Base-by-base conservation (phyloP, 352 stramenopile genomes). In the Globisporangium alternatum region DNA sequence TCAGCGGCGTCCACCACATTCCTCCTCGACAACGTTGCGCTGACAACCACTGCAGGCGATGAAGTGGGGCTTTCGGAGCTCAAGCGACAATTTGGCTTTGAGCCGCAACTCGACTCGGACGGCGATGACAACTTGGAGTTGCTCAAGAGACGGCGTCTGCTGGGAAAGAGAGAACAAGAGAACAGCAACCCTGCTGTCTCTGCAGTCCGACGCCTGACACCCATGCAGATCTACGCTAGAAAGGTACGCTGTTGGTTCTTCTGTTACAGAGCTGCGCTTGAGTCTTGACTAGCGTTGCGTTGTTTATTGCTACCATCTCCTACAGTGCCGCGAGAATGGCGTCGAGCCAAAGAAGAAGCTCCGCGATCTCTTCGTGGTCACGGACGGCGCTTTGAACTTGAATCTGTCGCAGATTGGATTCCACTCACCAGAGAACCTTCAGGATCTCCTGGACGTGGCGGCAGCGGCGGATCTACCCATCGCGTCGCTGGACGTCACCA, bases 51-150 rank as follows among this genome's bases (percentile, higher is more conserved):
- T 17, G 51, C 66, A 49, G 53, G 28, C 6, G 39, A 77, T 19
- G 73, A 89, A 45, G 68, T 89, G 30, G 80, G 83, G 7, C 75
- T 91, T 35, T 69, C 70, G 21, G 80, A 85, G 52, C 80, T 91
- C 39, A 91, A 90, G 63, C 77, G 83, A 19, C 75, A 83, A 62
- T 88, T 79, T 64, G 83, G 83, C 5, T 90, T 85, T 63, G 67
- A 79, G 45, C 48, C 78, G 35, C 35, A 45, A 0, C 64, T 56
- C 9, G 43, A 69, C 15, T 35, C 60, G 28, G 72, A 77, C 13
- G 60, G 41, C 37, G 49, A 77, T 3, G 68, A 31, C 9, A 41
- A 5, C 53, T 30, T 54, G 8, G 44, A 58, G 45, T 28, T 25
- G 2, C 53, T 65, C 62, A 67, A 77, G 60, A 39, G 77, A 72